Conservation (phyloP, 2,329 filamentous ascomycete species). For the Anisogramma anomala region DNA sequence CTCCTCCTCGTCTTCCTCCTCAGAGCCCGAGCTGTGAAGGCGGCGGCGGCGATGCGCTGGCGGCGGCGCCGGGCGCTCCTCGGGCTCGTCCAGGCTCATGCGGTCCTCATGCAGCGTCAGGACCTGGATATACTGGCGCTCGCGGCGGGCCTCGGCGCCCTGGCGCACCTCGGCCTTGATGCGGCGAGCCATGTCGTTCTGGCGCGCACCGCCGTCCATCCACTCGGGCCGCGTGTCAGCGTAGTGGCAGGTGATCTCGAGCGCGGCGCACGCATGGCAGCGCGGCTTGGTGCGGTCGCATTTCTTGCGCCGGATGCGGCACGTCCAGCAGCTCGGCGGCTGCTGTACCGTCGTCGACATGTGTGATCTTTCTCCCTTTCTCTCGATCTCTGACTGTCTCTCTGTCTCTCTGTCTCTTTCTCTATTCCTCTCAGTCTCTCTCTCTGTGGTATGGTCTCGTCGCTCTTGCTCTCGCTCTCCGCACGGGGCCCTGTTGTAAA, state of each 20-base stretch:
- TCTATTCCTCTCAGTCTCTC: background rate
- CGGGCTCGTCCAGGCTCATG: conserved; percentile 8
- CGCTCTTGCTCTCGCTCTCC: too few species aligned
- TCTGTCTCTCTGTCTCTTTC: background rate
- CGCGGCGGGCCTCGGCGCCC: conserved; percentile 6
- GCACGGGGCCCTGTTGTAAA: too few species aligned
- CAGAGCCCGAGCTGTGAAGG: conserved; percentile 1
- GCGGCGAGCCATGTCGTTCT: conserved; percentile 24
- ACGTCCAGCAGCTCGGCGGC: conserved; percentile 25
- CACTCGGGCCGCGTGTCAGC: conserved; percentile 22
- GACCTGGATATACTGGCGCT: conserved; percentile 12
- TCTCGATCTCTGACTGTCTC: background rate
- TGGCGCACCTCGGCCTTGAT: conserved; percentile 26
- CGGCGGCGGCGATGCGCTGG: background rate
- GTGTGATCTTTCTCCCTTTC: background rate
- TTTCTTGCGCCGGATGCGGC: conserved; percentile 20
- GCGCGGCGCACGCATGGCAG: conserved; percentile 24
- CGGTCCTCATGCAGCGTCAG: conserved; percentile 12
- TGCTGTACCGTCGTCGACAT: conserved; percentile 3
- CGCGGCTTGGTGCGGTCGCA: conserved; percentile 24
- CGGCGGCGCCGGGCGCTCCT: conserved; percentile 7
- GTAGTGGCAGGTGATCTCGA: conserved; percentile 28
- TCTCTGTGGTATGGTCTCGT: background rate
- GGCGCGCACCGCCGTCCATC: conserved; percentile 22
- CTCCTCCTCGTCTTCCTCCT: conserved; percentile 6